Percentiles rank a stretch among this genome's conserved stretches.
phyloP scores from a whole-genome alignment of 176 grass and related monocot genomes.

The Tillandsia leiboldiana region DNA sequence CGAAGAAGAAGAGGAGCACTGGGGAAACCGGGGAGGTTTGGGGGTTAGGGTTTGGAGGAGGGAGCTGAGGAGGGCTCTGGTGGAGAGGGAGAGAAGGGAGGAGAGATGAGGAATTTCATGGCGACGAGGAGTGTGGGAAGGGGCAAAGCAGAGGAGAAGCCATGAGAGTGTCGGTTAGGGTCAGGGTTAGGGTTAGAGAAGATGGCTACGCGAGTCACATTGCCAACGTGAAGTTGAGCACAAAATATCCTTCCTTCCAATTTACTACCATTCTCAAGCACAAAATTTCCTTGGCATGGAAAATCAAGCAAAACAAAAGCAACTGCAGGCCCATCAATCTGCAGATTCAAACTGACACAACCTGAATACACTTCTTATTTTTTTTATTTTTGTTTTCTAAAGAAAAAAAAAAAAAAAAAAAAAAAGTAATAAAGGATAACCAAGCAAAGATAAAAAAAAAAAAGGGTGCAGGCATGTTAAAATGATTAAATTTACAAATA shows the following conservation, averaged over 20 bases:
- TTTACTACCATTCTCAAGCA: too few species aligned
- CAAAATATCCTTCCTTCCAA: too few species aligned
- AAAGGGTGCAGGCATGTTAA: neutral
- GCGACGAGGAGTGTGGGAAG: conserved; percentile 2
- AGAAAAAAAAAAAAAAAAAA: too few species aligned
- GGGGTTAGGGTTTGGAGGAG: conserved; percentile 9
- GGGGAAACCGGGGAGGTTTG: neutral
- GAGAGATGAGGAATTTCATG: neutral
- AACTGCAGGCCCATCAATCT: too few species aligned
- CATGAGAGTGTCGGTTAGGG: neutral
- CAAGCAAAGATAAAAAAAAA: neutral
- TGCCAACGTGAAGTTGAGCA: too few species aligned
- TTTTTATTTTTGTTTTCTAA: too few species aligned
- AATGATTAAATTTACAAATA: conserved; percentile 19
- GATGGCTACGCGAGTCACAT: neutral
- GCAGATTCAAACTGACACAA: too few species aligned
- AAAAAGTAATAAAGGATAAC: too few species aligned
- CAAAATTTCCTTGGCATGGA: too few species aligned
- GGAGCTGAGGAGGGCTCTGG: conserved; percentile 7
- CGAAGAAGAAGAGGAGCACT: neutral
- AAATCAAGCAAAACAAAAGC: too few species aligned
- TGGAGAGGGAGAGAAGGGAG: conserved; percentile 11
- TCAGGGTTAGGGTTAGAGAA: neutral
- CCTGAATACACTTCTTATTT: too few species aligned
- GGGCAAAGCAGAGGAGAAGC: conserved; percentile 10